These are phyloP conservation scores for Cylindrodendrum hubeiense DNA, from an alignment of 2,329 filamentous ascomycete species.

Conservation along the genomic window DNA sequence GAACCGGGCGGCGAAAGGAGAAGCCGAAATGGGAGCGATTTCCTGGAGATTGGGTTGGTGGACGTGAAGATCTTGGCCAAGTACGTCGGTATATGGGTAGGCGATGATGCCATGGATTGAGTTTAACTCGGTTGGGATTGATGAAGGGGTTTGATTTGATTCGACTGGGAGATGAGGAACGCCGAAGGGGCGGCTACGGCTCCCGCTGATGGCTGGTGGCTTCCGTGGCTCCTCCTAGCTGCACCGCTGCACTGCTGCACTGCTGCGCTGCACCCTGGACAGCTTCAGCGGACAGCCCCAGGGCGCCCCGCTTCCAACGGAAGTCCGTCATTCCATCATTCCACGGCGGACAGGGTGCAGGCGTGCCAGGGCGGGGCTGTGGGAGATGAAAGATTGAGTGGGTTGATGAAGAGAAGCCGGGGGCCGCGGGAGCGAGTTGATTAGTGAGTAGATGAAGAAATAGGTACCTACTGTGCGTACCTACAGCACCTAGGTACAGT, in stretches of 20 bases:
- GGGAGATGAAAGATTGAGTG: conserved; percentile 3
- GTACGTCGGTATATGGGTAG: too few species aligned
- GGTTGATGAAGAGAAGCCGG: background rate
- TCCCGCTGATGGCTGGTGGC: background rate
- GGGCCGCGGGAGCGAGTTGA: background rate
- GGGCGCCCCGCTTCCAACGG: background rate
- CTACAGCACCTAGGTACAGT: too few species aligned
- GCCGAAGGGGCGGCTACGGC: background rate
- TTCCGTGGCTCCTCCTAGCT: background rate
- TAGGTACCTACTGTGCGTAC: background rate
- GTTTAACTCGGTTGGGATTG: background rate
- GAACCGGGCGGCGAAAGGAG: background rate
- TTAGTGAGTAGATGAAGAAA: background rate
- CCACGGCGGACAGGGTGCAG: background rate
- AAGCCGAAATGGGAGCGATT: background rate
- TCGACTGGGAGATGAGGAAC: background rate
- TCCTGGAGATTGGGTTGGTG: background rate
- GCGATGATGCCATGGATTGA: background rate
- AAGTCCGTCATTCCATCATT: background rate
- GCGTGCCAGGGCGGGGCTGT: background rate
- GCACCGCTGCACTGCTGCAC: background rate
- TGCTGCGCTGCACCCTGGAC: background rate
- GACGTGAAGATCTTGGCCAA: background rate
- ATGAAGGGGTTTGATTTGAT: background rate
- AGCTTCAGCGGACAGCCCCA: background rate